Evolutionary conservation across 257 asterid species (phyloP), one percentile per base, ranked within the genome.

Genomic region (Petunia axillaris): DNA sequence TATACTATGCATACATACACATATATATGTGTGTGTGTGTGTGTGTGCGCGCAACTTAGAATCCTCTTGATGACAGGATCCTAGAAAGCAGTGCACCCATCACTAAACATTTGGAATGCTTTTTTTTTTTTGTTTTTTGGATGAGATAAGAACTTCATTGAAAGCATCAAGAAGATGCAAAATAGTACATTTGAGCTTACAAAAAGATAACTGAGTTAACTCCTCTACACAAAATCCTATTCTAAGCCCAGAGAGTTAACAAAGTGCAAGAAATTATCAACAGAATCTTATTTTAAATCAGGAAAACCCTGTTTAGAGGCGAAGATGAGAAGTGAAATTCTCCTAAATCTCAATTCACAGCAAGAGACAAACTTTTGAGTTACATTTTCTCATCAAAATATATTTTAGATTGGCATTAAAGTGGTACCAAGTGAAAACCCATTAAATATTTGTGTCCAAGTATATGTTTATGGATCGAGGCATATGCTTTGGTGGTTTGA

Each of bases 61-160:
- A 35, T 8, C 67, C 67, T 62, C 67, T 62, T 62, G 67, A 62
- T 62, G 40, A 62, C 66, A 62, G 35, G 41, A 62, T 62, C 67
- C 67, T 62, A 40, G 13, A 62, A 7, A 62, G 67, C 41, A 52
- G 55, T 52, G 15, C 13, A 52, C 10, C 13, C 54, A 52, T 35
- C 67, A 62, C 41, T 62, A 62, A 8, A 62, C 15, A 35, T 8
- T 35, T 62, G 67, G 13, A 62, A 35, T 40, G 40, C 3, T 62
- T 25, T 25, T 25, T 25, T 25, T 25, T 25, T 25, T 25, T 25
- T 25, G 25, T 25, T 25, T 25, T 25, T 25, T 25, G 25, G 25
- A 25, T 25, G 25, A 25, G 25, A 25, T 25, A 25, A 25, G 25
- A 25, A 25, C 25, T 25, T 25, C 25, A 25, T 25, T 25, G 25